These are phyloP conservation scores for Aciculosporium take DNA, from an alignment of 2,329 filamentous ascomycete genomes.

Conservation along the genomic window DNA sequence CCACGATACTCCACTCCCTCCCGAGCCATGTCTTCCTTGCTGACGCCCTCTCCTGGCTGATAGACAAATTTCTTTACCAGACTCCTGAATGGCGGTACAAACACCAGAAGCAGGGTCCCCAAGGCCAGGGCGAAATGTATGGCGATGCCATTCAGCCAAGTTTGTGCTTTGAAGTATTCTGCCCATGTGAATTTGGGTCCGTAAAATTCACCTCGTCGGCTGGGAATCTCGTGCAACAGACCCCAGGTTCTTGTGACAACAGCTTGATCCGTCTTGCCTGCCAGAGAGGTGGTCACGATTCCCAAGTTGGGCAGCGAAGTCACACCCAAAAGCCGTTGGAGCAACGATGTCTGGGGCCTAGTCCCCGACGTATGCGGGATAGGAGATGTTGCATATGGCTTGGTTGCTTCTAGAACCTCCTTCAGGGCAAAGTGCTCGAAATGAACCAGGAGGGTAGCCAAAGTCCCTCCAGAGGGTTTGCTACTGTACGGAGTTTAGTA, in stretches of 20 bases:
- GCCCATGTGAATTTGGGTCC: conserved; percentile 46
- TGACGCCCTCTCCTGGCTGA: conserved; percentile 41
- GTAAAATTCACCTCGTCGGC: conserved; percentile 33
- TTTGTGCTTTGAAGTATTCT: conserved; percentile 38
- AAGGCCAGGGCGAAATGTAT: conserved; percentile 35
- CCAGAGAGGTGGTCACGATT: conserved; percentile 37
- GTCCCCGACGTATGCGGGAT: conserved; percentile 28
- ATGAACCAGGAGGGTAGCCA: conserved; percentile 50
- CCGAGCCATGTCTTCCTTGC: conserved; percentile 36
- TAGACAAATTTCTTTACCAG: conserved; percentile 29
- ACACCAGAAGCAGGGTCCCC: conserved; percentile 28
- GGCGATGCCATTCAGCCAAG: conserved; percentile 33
- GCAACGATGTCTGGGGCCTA: conserved; percentile 16
- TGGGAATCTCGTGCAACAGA: conserved; percentile 32
- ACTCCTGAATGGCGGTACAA: conserved; percentile 30
- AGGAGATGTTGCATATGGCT: conserved; percentile 45
- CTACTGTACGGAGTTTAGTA: conserved; percentile 8
- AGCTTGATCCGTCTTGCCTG: conserved; percentile 34
- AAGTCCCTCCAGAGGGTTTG: conserved; percentile 48
- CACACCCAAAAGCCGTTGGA: conserved; percentile 35
- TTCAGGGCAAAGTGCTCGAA: conserved; percentile 37
- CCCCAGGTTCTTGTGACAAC: conserved; percentile 51
- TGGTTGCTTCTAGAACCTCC: conserved; percentile 29
- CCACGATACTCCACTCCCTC: conserved; percentile 51
- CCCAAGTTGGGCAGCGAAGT: conserved; percentile 37